Evolutionary conservation across 306 rosid genomes (phyloP), one percentile per base, ranked within the genome.

Genomic region (Vigna radiata): DNA sequence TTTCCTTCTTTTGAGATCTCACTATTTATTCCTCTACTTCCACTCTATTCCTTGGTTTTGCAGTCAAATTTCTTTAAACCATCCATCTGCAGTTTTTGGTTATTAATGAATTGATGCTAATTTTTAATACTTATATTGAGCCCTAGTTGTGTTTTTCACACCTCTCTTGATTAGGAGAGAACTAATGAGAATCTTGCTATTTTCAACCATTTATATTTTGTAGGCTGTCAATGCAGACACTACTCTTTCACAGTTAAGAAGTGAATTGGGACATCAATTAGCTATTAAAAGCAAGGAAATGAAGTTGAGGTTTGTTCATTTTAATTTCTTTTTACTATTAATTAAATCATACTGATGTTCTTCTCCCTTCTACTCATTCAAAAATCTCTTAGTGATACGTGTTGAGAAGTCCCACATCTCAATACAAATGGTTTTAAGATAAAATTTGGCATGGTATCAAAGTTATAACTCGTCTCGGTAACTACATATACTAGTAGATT

Each of bases 221-320:
- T 78, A 92, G 98, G 97, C 97, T 83, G 90, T 92, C 68, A 31
- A 88, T 82, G 95, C 87, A 17, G 96, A 92, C 69, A 63, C 88
- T 63, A 47, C 84, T 23, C 78, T 92, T 77, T 83, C 96, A 12
- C 78, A 80, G 82, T 68, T 94, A 68, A 90, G 96, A 81, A 94
- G 97, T 88, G 97, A 90, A 78, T 79, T 94, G 56, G 98, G 97
- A 77, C 83, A 92, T 58, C 98, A 90, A 19, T 78, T 92, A 77
- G 98, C 98, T 71, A 84, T 61, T 13, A 92, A 89, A 81, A 92
- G 97, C 87, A 86, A 82, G 55, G 75, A 82, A 73, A 53, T 84
- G 61, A 86, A 89, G 62, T 87, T 90, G 83, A 90, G 97, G 97
- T 90, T 82, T 68, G 86, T 71, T 41, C 60, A 59, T 73, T 72